A percentile compares a stretch with the other conserved stretches of the same genome.
Evolutionary conservation across 345 rosid genomes (phyloP).

Genomic region (Angophora floribunda): DNA sequence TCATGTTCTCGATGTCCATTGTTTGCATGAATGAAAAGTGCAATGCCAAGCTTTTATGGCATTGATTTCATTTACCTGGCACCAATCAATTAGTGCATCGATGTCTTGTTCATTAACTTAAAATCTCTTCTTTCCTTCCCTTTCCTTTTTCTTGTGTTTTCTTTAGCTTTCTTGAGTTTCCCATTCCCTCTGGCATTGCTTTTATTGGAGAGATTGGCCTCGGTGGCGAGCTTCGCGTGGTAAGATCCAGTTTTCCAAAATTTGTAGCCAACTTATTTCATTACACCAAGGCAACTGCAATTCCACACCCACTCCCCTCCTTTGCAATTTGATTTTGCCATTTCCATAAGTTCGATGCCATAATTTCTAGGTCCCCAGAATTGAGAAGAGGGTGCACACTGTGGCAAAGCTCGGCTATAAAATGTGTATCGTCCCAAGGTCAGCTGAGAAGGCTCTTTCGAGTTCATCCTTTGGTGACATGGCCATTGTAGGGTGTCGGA

Average conservation of each 20-base stretch:
- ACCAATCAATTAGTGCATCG: neutral
- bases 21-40: neutral
- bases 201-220: constrained; percentile 91
- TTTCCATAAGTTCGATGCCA: neutral
- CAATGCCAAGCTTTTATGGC: neutral
- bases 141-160: neutral
- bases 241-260: constrained; percentile 10
- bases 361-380: constrained; percentile 50
- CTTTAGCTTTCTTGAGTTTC: constrained; percentile 83
- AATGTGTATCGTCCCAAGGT: constrained; percentile 63
- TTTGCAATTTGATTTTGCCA: neutral
- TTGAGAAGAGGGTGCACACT: constrained; percentile 71
- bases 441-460: constrained; percentile 37
- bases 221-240: constrained; percentile 76
- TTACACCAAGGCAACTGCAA: neutral
- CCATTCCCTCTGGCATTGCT: constrained; percentile 69
- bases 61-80: neutral
- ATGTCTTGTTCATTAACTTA: neutral
- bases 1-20: neutral
- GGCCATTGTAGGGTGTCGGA: constrained; percentile 55
- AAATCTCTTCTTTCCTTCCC: neutral
- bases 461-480: constrained; percentile 20
- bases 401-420: constrained; percentile 71
- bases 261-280: too few species aligned
- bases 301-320: neutral